These are phyloP conservation scores for Diaporthe destruens DNA, from an alignment of 2,329 filamentous ascomycete genomes.

Conservation along the genomic window DNA sequence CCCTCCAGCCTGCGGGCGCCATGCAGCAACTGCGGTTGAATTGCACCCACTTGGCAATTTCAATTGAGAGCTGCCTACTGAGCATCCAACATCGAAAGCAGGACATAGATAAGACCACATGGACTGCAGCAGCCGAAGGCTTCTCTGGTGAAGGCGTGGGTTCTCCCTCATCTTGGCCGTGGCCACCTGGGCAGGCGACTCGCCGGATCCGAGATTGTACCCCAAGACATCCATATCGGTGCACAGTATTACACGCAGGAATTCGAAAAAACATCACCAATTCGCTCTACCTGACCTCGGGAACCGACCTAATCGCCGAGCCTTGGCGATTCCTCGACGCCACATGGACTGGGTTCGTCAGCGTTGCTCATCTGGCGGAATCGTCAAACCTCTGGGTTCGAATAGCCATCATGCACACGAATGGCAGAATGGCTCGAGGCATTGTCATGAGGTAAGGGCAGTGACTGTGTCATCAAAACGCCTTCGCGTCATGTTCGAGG, in stretches of 20 bases:
- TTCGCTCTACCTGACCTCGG: too few relatives aligned
- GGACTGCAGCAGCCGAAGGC: neutral
- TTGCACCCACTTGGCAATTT: neutral
- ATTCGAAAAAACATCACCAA: too few relatives aligned
- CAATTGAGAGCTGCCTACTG: neutral
- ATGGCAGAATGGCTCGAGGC: neutral
- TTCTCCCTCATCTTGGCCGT: neutral
- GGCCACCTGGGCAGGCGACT: neutral
- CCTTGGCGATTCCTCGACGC: neutral
- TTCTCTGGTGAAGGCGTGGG: neutral
- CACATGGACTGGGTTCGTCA: neutral
- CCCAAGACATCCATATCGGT: neutral
- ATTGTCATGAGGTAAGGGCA: neutral
- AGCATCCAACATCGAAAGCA: neutral
- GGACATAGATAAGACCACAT: neutral
- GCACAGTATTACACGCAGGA: neutral
- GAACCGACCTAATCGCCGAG: conserved; percentile 35
- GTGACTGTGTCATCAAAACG: neutral
- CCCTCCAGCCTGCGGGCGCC: neutral
- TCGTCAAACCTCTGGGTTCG: too few relatives aligned
- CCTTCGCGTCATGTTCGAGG: neutral
- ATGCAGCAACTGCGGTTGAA: neutral
- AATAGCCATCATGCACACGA: too few relatives aligned
- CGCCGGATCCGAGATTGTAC: neutral
- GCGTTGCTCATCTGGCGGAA: too few relatives aligned